Conservation (phyloP, 352 stramenopile species). For the Plasmopara muralis region DNA sequence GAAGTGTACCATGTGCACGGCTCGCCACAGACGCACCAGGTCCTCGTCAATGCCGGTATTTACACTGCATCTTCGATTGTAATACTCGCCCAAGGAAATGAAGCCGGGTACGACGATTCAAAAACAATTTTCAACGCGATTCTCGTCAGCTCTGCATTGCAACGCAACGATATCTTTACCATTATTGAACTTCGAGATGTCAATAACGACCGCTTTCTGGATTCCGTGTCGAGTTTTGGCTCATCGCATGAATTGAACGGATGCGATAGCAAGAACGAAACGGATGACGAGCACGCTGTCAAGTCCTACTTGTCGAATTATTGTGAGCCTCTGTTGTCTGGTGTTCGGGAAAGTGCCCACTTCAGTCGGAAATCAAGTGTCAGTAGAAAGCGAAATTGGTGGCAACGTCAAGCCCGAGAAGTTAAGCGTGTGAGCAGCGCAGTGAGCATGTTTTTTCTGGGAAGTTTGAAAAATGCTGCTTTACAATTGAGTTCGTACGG, state of each 20-base stretch:
- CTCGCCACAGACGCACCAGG: conserved; percentile 63
- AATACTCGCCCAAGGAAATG: conserved; percentile 68
- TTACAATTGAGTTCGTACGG: conserved; percentile 40
- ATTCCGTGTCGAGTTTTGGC: conserved; percentile 63
- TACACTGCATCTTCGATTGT: conserved; percentile 78
- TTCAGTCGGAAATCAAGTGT: conserved; percentile 25
- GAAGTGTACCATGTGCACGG: conserved; percentile 78
- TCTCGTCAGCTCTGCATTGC: conserved; percentile 63
- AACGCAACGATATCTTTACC: conserved; percentile 66
- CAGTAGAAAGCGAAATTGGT: conserved; percentile 35
- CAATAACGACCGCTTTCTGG: conserved; percentile 79
- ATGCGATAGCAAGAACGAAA: conserved; percentile 12
- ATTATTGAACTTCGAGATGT: conserved; percentile 83
- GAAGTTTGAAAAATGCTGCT: conserved; percentile 49
- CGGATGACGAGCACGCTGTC: conserved; percentile 21
- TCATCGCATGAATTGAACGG: conserved; percentile 16
- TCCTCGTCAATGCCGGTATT: conserved; percentile 65
- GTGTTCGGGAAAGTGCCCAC: conserved; percentile 17
- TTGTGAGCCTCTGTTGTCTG: conserved; percentile 12
- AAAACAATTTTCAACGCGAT: conserved; percentile 86
- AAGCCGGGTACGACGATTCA: conserved; percentile 69
- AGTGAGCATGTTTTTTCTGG: conserved; percentile 58
- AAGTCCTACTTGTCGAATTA: conserved; percentile 21
- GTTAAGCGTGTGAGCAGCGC: conserved; percentile 29
- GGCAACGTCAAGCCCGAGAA: conserved; percentile 31